Percentiles rank a stretch among this genome's conserved stretches.
These are phyloP conservation scores for Penicillium freii DNA, from an alignment of 2,329 filamentous ascomycete species.

Conservation along the genomic window DNA sequence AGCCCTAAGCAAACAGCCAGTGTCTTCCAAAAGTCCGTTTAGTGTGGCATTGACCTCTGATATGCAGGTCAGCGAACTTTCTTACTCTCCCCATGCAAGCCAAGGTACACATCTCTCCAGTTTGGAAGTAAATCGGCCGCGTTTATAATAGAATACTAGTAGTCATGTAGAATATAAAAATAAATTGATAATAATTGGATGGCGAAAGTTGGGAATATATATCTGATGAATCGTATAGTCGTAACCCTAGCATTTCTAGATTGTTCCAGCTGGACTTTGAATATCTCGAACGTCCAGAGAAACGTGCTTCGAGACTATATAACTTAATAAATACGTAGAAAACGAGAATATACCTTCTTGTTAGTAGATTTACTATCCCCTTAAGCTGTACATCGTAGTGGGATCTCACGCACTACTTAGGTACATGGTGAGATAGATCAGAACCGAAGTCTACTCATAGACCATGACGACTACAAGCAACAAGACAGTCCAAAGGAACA, in stretches of 20 bases:
- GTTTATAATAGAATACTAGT: neutral
- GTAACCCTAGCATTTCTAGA: neutral
- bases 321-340: neutral
- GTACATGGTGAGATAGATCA: neutral
- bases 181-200: no score
- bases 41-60: neutral
- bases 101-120: neutral
- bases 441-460: neutral
- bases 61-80: neutral
- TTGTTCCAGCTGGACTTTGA: no score
- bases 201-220: neutral
- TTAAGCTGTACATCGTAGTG: neutral
- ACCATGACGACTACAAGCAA: neutral
- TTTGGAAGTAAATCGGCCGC: neutral
- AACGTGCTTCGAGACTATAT: neutral
- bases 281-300: no score
- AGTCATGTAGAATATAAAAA: neutral
- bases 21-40: neutral
- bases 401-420: neutral
- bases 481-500: slow-evolving; percentile 6
- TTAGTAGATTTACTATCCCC: neutral
- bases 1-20: neutral
- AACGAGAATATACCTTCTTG: neutral
- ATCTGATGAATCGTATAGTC: neutral
- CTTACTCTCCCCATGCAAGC: neutral